Conservation (phyloP, 768 basidiomycete genomes). For the Pulveroboletus frians region DNA sequence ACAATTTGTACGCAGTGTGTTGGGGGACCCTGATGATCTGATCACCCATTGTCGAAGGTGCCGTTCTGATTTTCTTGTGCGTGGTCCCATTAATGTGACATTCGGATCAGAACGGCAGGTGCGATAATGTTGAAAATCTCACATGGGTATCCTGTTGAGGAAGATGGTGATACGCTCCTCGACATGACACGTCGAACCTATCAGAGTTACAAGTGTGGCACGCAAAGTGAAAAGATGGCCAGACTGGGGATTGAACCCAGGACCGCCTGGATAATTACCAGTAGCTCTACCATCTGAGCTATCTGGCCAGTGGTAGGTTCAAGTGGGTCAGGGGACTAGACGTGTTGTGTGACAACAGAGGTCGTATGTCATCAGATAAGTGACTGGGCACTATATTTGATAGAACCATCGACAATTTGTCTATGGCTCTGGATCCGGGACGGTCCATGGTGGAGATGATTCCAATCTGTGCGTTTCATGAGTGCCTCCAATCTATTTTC, state of each 20-base stretch:
- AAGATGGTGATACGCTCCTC: slow-evolving; percentile 31
- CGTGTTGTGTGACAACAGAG: no score
- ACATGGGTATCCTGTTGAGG: slow-evolving; percentile 33
- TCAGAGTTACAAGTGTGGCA: no score
- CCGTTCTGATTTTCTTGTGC: not conserved
- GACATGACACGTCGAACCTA: slow-evolving; percentile 13
- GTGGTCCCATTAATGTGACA: not conserved
- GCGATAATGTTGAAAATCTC: slow-evolving; percentile 32
- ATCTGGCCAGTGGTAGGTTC: no score
- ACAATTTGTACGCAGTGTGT: slow-evolving; percentile 3
- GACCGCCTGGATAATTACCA: no score
- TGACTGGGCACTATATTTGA: no score
- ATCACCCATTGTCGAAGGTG: slow-evolving; percentile 3
- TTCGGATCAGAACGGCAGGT: slow-evolving; percentile 29
- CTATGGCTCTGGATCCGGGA: slow-evolving; percentile 1
- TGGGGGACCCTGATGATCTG: slow-evolving; percentile 1
- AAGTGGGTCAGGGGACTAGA: no score
- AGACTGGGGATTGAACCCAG: no score
- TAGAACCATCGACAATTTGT: slow-evolving; percentile 17
- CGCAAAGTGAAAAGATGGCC: no score
- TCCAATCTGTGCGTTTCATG: slow-evolving; percentile 5
- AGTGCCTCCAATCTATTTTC: not conserved
- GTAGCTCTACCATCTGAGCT: no score
- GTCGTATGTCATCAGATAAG: no score
- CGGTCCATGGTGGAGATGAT: slow-evolving; percentile 9